These are phyloP conservation scores for Martiniozyma asiatica DNA, from an alignment of 1,139 yeast genomes.

Conservation along the genomic window DNA sequence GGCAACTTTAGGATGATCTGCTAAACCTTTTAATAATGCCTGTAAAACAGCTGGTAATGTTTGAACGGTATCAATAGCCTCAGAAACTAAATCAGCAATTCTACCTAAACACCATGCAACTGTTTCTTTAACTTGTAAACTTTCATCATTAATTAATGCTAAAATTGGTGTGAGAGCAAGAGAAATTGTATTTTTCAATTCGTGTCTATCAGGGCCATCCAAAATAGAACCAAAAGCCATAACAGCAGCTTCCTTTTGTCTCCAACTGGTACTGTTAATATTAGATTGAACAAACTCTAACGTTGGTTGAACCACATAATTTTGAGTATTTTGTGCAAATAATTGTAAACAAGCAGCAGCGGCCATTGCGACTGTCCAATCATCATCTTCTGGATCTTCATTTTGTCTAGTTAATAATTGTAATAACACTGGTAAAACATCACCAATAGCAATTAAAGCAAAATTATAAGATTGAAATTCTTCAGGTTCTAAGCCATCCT, in stretches of 20 bases:
- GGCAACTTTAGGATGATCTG: slow-evolving; percentile 83
- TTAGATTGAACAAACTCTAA: slow-evolving; percentile 72
- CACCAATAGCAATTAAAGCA: slow-evolving; percentile 72
- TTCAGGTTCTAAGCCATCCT: slow-evolving; percentile 39
- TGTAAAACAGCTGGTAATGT: slow-evolving; percentile 60
- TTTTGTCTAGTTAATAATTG: slow-evolving; percentile 76
- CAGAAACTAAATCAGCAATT: slow-evolving; percentile 79
- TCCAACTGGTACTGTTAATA: slow-evolving; percentile 56
- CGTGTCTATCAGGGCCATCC: slow-evolving; percentile 83
- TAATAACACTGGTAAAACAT: slow-evolving; percentile 79
- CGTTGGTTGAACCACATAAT: slow-evolving; percentile 76
- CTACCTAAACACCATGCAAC: slow-evolving; percentile 98
- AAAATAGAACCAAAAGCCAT: slow-evolving; percentile 97
- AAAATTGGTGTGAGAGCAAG: slow-evolving; percentile 79
- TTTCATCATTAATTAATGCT: slow-evolving; percentile 56
- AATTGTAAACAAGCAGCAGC: slow-evolving; percentile 95
- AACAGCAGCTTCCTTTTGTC: slow-evolving; percentile 90
- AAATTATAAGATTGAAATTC: slow-evolving; percentile 47
- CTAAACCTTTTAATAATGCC: slow-evolving; percentile 66
- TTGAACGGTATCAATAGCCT: slow-evolving; percentile 53
- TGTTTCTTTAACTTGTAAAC: slow-evolving; percentile 85
- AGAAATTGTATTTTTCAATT: slow-evolving; percentile 52
- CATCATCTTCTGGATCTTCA: slow-evolving; percentile 87
- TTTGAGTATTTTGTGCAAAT: slow-evolving; percentile 83
- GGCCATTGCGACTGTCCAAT: slow-evolving; percentile 98